Evolutionary conservation across 169 alveolate genomes (phyloP), one percentile per base, ranked within the genome.

Genomic region (Eimeria maxima): DNA sequence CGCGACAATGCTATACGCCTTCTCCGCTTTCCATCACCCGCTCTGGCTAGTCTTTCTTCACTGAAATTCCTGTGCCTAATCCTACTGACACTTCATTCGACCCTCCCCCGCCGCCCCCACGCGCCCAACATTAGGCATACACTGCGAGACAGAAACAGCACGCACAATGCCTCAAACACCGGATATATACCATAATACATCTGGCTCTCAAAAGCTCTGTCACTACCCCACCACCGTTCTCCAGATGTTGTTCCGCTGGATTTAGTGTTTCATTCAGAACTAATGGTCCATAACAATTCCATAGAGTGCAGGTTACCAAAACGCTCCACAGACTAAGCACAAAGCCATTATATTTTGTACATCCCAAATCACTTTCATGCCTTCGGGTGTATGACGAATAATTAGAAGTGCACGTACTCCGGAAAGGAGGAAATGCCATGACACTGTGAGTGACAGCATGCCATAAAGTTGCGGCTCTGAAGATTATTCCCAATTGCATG

Each of bases 31-130:
- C 81, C n/a, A 42, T 69, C 33, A 65, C 27, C n/a, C 78, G 83
- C 94, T 87, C 94, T 87, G 94, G 94, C 83, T 74, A 87, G 94
- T 87, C 81, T n/a, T 55, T 83, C 76, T 87, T 11, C 80, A 87
- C 92, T 29, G 78, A 63, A n/a, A 14, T 38, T 84, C 55, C 92
- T 14, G 22, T 60, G 92, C 60, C 38, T 29, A 47, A 44, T 16
- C 53, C 27, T 73, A 16, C 50, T 16, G 24, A 22, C 8, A 33
- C 38, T 33, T 33, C 38, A 33, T 33, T 33, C 1, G 38, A 33
- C 38, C 38, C 38, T 33, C 89, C 69, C 65, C 69, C 22, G 24
- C 8, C 45, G 27, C 89, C 4, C 42, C 20, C 45, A 4, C 24
- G 29, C 13, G 4, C 14, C 53, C 6, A 38, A 3, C 55, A 38